Evolutionary conservation across 352 stramenopile genomes (phyloP).

Genomic region (Globisporangium barbulae): DNA sequence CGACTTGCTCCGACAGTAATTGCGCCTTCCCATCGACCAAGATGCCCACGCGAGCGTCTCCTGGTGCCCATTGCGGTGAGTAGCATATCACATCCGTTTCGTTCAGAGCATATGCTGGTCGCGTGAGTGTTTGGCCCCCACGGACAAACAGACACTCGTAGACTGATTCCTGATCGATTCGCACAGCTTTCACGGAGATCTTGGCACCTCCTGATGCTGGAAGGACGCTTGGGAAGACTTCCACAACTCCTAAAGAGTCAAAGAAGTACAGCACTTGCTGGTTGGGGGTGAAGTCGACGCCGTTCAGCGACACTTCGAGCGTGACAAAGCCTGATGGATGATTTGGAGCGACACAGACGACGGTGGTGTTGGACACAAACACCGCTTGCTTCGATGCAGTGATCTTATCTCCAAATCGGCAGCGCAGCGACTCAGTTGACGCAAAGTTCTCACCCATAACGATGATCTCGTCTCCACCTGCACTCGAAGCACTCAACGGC

Average conservation of each 20-base stretch:
- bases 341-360: slow-evolving; percentile 27
- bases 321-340: slow-evolving; percentile 24
- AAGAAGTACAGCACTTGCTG: slow-evolving; percentile 29
- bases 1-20: slow-evolving; percentile 14
- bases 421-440: slow-evolving; percentile 20
- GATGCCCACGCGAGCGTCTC: slow-evolving; percentile 25
- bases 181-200: slow-evolving; percentile 23
- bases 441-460: slow-evolving; percentile 35
- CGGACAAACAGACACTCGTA: slow-evolving; percentile 41
- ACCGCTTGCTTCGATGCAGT: background rate
- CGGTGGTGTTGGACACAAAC: slow-evolving; percentile 27
- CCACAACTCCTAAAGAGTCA: slow-evolving; percentile 23
- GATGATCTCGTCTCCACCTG: slow-evolving; percentile 28
- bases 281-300: slow-evolving; percentile 38
- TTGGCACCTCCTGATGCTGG: slow-evolving; percentile 25
- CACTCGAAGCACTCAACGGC: slow-evolving; percentile 18
- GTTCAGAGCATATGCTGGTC: slow-evolving; percentile 25
- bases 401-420: slow-evolving; percentile 31
- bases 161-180: slow-evolving; percentile 3
- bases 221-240: slow-evolving; percentile 23
- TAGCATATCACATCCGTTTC: slow-evolving; percentile 25
- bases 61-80: slow-evolving; percentile 26
- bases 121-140: slow-evolving; percentile 8
- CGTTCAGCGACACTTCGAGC: slow-evolving; percentile 46
- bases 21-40: slow-evolving; percentile 20